Evolutionary conservation across 2,329 filamentous ascomycete species (phyloP).

Genomic region (Aspergillus pseudonomiae): DNA sequence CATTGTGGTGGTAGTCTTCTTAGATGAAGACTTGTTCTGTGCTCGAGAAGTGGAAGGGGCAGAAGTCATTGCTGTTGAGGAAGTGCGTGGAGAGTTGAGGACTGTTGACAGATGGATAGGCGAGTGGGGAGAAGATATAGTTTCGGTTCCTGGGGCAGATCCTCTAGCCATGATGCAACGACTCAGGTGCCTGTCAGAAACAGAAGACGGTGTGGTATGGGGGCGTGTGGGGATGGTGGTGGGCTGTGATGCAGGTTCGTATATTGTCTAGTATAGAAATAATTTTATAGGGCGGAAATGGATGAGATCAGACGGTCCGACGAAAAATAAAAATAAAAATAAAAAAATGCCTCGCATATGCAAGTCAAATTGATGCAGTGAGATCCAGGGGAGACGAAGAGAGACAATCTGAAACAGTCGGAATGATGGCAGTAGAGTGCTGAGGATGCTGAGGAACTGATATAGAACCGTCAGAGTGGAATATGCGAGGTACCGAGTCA

Average conservation of each 20-base stretch:
- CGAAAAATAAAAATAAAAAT: conserved; percentile 10
- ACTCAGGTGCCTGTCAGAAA: conserved; percentile 22
- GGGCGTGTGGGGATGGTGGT: conserved; percentile 19
- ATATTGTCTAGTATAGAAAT: conserved; percentile 14
- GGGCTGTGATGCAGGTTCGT: conserved; percentile 24
- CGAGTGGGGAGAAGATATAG: conserved; percentile 25
- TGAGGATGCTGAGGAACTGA: conserved; percentile 10
- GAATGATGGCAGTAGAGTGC: conserved; percentile 19
- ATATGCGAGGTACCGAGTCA: conserved; percentile 11
- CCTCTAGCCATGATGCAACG: conserved; percentile 26
- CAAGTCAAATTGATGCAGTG: conserved; percentile 16
- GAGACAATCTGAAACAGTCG: conserved; percentile 18
- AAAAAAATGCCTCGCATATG: conserved; percentile 21
- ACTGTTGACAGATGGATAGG: conserved; percentile 26
- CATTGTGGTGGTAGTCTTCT: conserved; percentile 29
- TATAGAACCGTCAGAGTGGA: conserved; percentile 17
- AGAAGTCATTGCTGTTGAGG: conserved; percentile 19
- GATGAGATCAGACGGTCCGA: conserved; percentile 20
- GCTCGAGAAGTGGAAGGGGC: neutral
- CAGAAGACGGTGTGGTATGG: conserved; percentile 14
- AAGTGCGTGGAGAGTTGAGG: conserved; percentile 23
- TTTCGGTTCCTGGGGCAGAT: conserved; percentile 26
- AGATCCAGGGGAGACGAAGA: conserved; percentile 15
- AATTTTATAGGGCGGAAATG: neutral
- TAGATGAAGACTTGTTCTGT: conserved; percentile 12